Conservation (phyloP, 1,284 basidiomycete species). For the Somion occarium region DNA sequence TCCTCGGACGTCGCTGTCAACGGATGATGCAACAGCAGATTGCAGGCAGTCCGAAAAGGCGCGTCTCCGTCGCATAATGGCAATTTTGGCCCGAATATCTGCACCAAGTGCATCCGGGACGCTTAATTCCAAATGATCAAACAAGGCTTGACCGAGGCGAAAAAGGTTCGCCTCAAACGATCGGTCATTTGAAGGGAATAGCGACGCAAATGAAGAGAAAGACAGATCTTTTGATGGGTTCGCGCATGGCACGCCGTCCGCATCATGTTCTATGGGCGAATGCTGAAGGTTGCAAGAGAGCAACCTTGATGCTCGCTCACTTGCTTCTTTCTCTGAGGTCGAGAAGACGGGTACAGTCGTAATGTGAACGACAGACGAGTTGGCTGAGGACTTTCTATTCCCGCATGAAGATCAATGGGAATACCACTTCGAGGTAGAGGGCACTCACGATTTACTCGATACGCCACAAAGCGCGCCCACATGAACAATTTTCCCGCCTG, state of each 20-base stretch:
- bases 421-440: slow-evolving; percentile 5
- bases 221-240: slow-evolving; percentile 53
- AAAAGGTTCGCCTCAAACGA: slow-evolving; percentile 81
- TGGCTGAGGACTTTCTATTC: slow-evolving; percentile 42
- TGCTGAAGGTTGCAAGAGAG: slow-evolving; percentile 78
- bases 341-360: slow-evolving; percentile 42
- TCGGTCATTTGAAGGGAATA: slow-evolving; percentile 72
- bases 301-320: slow-evolving; percentile 54
- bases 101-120: slow-evolving; percentile 49
- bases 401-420: slow-evolving; percentile 12
- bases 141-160: slow-evolving; percentile 86
- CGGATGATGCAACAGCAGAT: slow-evolving; percentile 64
- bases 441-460: slow-evolving; percentile 40
- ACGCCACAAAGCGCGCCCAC: slow-evolving; percentile 68
- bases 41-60: slow-evolving; percentile 87
- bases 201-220: slow-evolving; percentile 75
- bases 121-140: slow-evolving; percentile 78
- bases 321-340: slow-evolving; percentile 31
- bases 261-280: slow-evolving; percentile 59
- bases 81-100: slow-evolving; percentile 58
- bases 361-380: slow-evolving; percentile 51
- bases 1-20: slow-evolving; percentile 73
- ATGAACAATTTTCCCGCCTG: slow-evolving; percentile 74
- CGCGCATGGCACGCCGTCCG: slow-evolving; percentile 55
- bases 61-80: slow-evolving; percentile 70